Evolutionary conservation across 306 rosid genomes (phyloP), one percentile per base, ranked within the genome.

Genomic region (Acmispon strigosus): DNA sequence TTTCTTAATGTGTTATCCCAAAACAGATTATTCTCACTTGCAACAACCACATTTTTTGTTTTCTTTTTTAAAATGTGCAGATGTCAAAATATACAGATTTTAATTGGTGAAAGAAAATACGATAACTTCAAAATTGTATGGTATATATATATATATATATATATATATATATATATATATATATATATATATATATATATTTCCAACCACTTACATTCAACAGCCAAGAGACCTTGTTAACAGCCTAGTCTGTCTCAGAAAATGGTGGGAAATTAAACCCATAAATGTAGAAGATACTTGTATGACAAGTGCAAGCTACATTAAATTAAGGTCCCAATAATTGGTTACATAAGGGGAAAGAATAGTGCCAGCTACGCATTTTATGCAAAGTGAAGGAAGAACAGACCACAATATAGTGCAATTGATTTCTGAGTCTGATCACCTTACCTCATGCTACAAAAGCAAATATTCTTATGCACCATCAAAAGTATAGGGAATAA

Each of bases 401-500:
- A 18, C 42, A 22, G 3, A 1, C 1, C 27, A 22, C n/a, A n/a
- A n/a, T 27, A 65, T 9, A 20, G 36, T 56, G 48, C 56, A 49
- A 41, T 51, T 73, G 71, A 59, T 73, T 49, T 17, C 7, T 72
- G 78, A 78, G 72, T 65, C 62, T 73, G 79, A 67, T 68, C 62
- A 74, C 56, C 72, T 43, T 67, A 79, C 78, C 54, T 69, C 56
- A 68, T 68, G 73, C 62, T 54, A 83, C 4, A 79, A 80, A 83
- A 69, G 76, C 74, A 79, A 82, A 79, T 75, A 83, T 79, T 79
- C 86, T 79, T 76, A 66, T 34, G 72, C 83, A n/a, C 39, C 66
- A 44, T 62, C 59, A 55, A 70, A 78, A 76, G 84, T 54, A 69
- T 54, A 71, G 74, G 50, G 78, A 83, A 75, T 78, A 69, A 62